Conservation (phyloP, 208 protist genomes). For the Acanthamoeba sp. region DNA sequence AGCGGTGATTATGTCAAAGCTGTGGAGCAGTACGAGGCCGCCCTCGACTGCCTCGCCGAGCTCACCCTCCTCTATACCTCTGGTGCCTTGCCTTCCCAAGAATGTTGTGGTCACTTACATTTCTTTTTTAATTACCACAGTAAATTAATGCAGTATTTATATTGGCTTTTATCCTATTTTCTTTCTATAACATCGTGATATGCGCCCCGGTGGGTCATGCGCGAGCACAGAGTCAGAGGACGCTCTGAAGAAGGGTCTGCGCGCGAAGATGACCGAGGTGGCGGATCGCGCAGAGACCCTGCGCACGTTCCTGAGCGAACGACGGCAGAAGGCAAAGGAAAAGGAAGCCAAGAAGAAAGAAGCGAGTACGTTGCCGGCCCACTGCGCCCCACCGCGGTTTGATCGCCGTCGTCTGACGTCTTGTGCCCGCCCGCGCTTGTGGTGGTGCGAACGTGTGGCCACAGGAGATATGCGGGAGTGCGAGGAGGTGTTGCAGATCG, state of each 20-base stretch:
- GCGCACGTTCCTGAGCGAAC: not conserved
- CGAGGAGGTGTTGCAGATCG: conserved; percentile 60
- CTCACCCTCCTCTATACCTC: not conserved
- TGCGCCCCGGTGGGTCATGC: too few relatives aligned
- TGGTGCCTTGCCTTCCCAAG: not conserved
- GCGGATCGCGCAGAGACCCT: not conserved
- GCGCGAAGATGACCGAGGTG: conserved; percentile 13
- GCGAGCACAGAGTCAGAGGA: not conserved
- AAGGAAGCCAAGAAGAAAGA: conserved; percentile 24
- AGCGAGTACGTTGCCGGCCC: not conserved
- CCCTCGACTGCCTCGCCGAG: conserved; percentile 18
- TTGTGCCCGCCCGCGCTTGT: not conserved
- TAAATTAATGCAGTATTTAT: not conserved
- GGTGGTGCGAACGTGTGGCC: not conserved
- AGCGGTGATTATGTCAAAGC: conserved; percentile 8
- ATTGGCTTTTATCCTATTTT: not conserved
- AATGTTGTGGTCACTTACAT: not conserved
- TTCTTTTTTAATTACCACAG: not conserved
- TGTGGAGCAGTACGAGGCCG: conserved; percentile 47
- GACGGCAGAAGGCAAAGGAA: not conserved
- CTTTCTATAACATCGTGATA: not conserved
- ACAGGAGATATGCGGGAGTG: conserved; percentile 14
- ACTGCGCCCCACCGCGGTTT: too few relatives aligned
- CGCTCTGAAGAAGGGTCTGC: not conserved
- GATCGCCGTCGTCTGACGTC: too few relatives aligned